Evolutionary conservation across 495 filamentous ascomycete genomes (phyloP), one percentile per base, ranked within the genome.

Genomic region (Hypoxylon cercidicola): DNA sequence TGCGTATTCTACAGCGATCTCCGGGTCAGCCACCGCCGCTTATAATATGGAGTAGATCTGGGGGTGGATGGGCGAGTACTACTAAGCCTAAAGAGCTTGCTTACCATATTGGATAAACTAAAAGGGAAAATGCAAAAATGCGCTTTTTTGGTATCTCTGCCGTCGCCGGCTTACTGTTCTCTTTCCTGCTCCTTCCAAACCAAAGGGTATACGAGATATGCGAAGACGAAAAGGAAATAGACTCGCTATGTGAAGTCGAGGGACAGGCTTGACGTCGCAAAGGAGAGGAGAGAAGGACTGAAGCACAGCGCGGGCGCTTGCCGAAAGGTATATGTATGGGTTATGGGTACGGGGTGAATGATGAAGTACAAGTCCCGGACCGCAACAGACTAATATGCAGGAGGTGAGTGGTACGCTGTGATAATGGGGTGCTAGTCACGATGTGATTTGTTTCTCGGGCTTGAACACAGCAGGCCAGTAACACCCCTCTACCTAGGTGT

Each of bases 251-350:
- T 55, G 60, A 45, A 61, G 47, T 64, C 67, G 64, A 66, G 60
- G 62, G 62, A 68, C 39, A 59, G 64, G 54, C 62, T 65, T 58
- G 60, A 66, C 53, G 71, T 64, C 72, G 73, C 73, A 70, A 75
- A 75, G 66, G 62, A 54, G 62, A 64, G 55, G 54, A 72, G 62
- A 57, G 55, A 65, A 45, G 34, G 72, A 56, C 51, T 69, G 72
- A 69, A 70, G 66, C 64, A 60, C 60, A 68, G 60, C 54, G 66
- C 72, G 75, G 77, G 77, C 74, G 70, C 52, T 66, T 74, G 75
- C 72, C 74, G 75, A 43, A 52, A 52, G 60, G 75, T 79, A 71
- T 80, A 79, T 78, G 78, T 79, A 77, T 68, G 72, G 56, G 32
- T 21, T 62, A 59, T 62, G 30, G 30, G 78, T 79, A 77, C 66